phyloP scores from a whole-genome alignment of 345 rosid genomes.

The Bruguiera gymnorhiza region DNA sequence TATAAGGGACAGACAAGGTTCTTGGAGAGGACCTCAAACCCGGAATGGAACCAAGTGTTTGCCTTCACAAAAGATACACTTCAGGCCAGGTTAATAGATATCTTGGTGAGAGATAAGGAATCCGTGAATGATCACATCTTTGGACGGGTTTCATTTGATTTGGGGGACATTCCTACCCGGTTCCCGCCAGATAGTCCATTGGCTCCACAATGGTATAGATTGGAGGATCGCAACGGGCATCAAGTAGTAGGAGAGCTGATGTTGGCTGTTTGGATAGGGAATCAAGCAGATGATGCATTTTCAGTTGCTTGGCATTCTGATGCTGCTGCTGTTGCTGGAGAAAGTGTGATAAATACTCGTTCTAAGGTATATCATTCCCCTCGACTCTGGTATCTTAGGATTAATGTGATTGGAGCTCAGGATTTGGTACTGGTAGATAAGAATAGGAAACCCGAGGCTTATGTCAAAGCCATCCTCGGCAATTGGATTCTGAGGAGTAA shows the following conservation, averaged over 20 bases:
- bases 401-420: slow-evolving; percentile 42
- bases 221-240: slow-evolving; percentile 29
- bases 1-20: slow-evolving; percentile 25
- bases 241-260: slow-evolving; percentile 35
- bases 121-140: slow-evolving; percentile 18
- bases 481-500: slow-evolving; percentile 30
- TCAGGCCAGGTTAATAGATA: slow-evolving; percentile 36
- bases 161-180: slow-evolving; percentile 33
- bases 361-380: slow-evolving; percentile 38
- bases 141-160: slow-evolving; percentile 30
- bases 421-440: slow-evolving; percentile 36
- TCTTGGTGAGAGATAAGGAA: slow-evolving; percentile 31
- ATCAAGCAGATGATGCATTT: slow-evolving; percentile 45
- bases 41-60: slow-evolving; percentile 43
- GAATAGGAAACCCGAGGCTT: slow-evolving; percentile 32
- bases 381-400: slow-evolving; percentile 44
- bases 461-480: slow-evolving; percentile 34
- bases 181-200: slow-evolving; percentile 38
- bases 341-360: slow-evolving; percentile 27
- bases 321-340: slow-evolving; percentile 32
- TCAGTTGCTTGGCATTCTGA: slow-evolving; percentile 43
- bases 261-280: slow-evolving; percentile 46
- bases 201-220: slow-evolving; percentile 43
- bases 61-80: slow-evolving; percentile 45
- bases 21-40: slow-evolving; percentile 25